These are phyloP conservation scores for Conticribra guillardii DNA, from an alignment of 108 stramenopile genomes.

Conservation along the genomic window DNA sequence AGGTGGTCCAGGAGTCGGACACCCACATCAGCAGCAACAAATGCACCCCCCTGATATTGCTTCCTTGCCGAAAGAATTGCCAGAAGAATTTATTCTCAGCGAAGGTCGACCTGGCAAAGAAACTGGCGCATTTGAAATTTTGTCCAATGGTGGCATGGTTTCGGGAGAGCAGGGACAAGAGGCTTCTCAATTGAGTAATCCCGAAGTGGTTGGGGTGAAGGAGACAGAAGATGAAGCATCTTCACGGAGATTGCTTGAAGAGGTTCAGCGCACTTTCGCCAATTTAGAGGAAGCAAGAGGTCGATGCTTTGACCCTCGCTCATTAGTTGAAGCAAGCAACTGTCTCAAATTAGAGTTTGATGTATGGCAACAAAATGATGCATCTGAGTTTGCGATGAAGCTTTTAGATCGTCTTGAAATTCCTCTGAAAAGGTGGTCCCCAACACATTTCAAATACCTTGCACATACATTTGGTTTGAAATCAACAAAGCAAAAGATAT, in stretches of 20 bases:
- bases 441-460: slow-evolving; percentile 77
- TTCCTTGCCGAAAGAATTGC: slow-evolving; percentile 59
- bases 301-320: slow-evolving; percentile 92
- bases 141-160: slow-evolving; percentile 27
- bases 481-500: slow-evolving; percentile 88
- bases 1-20: slow-evolving; percentile 52
- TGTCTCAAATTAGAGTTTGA: slow-evolving; percentile 96
- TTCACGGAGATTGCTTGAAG: slow-evolving; percentile 89
- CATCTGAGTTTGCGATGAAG: slow-evolving; percentile 97
- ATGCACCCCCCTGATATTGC: slow-evolving; percentile 55
- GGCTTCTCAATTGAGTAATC: not conserved
- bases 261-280: slow-evolving; percentile 95
- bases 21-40: too few species aligned
- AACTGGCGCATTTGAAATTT: slow-evolving; percentile 86
- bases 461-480: slow-evolving; percentile 88
- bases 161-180: slow-evolving; percentile 27
- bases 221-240: slow-evolving; percentile 72
- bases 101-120: slow-evolving; percentile 94
- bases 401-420: slow-evolving; percentile 93
- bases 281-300: slow-evolving; percentile 87
- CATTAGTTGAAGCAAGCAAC: slow-evolving; percentile 92
- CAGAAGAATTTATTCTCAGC: slow-evolving; percentile 83
- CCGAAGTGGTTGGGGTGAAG: slow-evolving; percentile 13
- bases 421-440: slow-evolving; percentile 85
- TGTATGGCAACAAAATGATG: slow-evolving; percentile 99